Evolutionary conservation across 495 filamentous ascomycete species (phyloP).

Genomic region (Ramalina peruviana): DNA sequence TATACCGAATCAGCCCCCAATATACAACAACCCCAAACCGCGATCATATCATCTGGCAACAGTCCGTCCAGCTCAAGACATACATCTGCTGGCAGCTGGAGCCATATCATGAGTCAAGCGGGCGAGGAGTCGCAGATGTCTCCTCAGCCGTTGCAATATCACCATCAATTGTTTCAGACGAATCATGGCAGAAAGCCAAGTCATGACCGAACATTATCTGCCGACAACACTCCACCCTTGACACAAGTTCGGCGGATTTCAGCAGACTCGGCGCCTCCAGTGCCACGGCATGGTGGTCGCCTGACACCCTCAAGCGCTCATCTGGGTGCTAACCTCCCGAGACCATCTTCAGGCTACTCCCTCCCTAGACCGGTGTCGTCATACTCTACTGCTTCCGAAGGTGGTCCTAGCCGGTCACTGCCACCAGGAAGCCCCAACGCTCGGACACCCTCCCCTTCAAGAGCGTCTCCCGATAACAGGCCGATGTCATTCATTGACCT

Average conservation of each 20-base stretch:
- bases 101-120: background rate
- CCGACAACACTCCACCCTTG: background rate
- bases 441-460: slow-evolving; percentile 41
- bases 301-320: slow-evolving; percentile 2
- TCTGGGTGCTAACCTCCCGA: slow-evolving; percentile 24
- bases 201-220: background rate
- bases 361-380: slow-evolving; percentile 53
- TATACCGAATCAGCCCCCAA: slow-evolving; percentile 21
- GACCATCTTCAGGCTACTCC: slow-evolving; percentile 62
- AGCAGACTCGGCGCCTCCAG: background rate
- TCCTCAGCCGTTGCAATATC: slow-evolving; percentile 35
- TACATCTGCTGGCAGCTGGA: slow-evolving; percentile 10
- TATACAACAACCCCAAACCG: slow-evolving; percentile 29
- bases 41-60: slow-evolving; percentile 29
- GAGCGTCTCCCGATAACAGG: slow-evolving; percentile 60
- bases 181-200: slow-evolving; percentile 8
- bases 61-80: slow-evolving; percentile 20
- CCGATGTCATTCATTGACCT: slow-evolving; percentile 76
- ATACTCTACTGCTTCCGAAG: slow-evolving; percentile 60
- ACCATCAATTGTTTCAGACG: slow-evolving; percentile 30
- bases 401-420: slow-evolving; percentile 44
- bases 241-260: background rate
- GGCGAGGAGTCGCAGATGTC: background rate
- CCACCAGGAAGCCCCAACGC: slow-evolving; percentile 36
- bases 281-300: background rate